Evolutionary conservation across 164 flowering plant genomes (phyloP).

Genomic region (Brasenia schreberi): DNA sequence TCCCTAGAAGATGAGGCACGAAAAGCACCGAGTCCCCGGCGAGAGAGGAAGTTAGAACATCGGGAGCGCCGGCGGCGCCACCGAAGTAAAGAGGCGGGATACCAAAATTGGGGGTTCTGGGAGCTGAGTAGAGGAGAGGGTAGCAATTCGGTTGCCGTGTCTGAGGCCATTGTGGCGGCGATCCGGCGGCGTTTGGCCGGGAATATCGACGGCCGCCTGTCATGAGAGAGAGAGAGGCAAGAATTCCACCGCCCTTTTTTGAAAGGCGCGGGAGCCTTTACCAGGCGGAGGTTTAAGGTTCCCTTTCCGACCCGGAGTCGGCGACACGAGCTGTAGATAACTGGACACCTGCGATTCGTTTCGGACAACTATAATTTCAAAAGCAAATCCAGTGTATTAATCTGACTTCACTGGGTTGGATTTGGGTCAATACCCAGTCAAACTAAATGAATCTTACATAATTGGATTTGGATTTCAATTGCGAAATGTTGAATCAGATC

Average conservation of each 20-base stretch:
- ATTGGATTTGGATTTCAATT: no score
- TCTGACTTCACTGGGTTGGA: no score
- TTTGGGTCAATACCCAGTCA: no score
- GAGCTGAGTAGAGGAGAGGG: background rate
- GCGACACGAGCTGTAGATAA: no score
- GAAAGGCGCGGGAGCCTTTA: background rate
- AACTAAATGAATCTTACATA: no score
- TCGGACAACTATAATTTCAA: no score
- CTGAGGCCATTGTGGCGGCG: background rate
- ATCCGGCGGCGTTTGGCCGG: constrained; percentile 3
- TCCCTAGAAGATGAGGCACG: background rate
- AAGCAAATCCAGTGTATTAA: no score
- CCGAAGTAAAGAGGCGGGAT: constrained; percentile 1
- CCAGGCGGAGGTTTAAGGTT: background rate
- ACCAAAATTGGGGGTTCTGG: constrained; percentile 2
- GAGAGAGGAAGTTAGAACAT: background rate
- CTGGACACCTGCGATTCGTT: no score
- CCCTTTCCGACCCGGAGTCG: no score
- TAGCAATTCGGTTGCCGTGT: background rate
- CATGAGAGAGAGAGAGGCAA: background rate
- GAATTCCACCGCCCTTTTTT: background rate
- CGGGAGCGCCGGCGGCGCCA: constrained; percentile 9
- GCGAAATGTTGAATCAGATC: no score
- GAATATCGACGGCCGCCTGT: background rate
- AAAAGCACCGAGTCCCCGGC: background rate